Conservation (phyloP, 306 rosid genomes). For the Cucurbita pepo region DNA sequence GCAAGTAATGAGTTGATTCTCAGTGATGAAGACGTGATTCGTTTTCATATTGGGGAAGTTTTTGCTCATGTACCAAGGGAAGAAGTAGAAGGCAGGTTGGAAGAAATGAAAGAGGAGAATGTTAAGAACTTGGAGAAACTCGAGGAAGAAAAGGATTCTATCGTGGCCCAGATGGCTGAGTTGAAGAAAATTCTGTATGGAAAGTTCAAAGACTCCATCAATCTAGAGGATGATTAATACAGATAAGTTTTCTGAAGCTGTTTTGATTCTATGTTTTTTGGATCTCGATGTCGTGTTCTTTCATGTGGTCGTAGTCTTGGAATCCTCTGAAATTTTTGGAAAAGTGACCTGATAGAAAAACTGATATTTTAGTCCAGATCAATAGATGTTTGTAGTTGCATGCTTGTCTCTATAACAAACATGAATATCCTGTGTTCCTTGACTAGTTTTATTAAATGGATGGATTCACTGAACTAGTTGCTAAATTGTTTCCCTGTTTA, state of each 20-base stretch:
- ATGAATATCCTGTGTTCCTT: neutral
- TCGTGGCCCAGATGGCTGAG: constrained; percentile 66
- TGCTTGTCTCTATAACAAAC: neutral
- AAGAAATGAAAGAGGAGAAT: constrained; percentile 55
- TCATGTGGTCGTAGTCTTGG: neutral
- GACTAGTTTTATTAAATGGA: neutral
- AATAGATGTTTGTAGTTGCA: too few relatives aligned
- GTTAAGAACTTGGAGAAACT: constrained; percentile 55
- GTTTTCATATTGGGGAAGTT: constrained; percentile 84
- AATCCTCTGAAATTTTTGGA: neutral
- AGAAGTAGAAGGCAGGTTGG: constrained; percentile 74
- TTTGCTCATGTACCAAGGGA: constrained; percentile 82
- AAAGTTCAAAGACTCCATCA: constrained; percentile 89
- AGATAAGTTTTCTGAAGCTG: constrained; percentile 5
- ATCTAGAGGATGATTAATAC: constrained; percentile 79
- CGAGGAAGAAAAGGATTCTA: constrained; percentile 49
- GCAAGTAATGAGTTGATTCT: constrained; percentile 86
- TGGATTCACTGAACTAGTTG: neutral
- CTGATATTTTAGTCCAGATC: too few relatives aligned
- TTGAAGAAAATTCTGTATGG: constrained; percentile 72
- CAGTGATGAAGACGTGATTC: constrained; percentile 71
- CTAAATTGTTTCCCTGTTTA: neutral
- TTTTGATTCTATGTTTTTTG: neutral
- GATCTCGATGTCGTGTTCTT: neutral
- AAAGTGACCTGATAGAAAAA: too few relatives aligned